A percentile compares a stretch with the other conserved stretches of the same genome.
phyloP scores from a whole-genome alignment of 2,329 filamentous ascomycete genomes.

The Alternaria brassicae region DNA sequence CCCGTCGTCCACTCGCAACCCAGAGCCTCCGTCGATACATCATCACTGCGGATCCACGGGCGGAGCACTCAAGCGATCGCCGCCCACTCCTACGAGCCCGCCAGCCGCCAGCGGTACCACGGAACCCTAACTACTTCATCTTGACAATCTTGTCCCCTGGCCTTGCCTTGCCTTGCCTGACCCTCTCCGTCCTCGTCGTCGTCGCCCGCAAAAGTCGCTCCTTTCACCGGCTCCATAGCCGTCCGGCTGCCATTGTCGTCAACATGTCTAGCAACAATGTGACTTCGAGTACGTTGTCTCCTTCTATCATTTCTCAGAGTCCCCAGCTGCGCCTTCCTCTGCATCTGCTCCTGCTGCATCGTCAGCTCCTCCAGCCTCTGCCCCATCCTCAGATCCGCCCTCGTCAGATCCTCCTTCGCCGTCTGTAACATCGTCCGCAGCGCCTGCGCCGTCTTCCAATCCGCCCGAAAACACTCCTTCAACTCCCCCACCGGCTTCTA shows the following conservation, averaged over 20 bases:
- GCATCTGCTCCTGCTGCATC: slow-evolving; percentile 20
- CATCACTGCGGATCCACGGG: slow-evolving; percentile 28
- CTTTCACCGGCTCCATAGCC: slow-evolving; percentile 14
- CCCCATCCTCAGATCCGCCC: slow-evolving; percentile 13
- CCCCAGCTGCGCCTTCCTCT: slow-evolving; percentile 14
- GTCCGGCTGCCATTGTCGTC: slow-evolving; percentile 22
- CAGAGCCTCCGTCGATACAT: slow-evolving; percentile 20
- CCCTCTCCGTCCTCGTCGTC: slow-evolving; percentile 4
- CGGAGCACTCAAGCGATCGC: slow-evolving; percentile 19
- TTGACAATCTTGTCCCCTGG: slow-evolving; percentile 15
- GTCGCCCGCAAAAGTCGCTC: slow-evolving; percentile 9
- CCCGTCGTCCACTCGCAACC: slow-evolving; percentile 6
- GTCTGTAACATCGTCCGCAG: slow-evolving; percentile 32
- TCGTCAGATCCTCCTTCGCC: slow-evolving; percentile 20
- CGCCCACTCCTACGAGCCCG: slow-evolving; percentile 16
- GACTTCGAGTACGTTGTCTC: slow-evolving; percentile 46
- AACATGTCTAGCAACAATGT: slow-evolving; percentile 40
- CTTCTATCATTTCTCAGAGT: slow-evolving; percentile 21
- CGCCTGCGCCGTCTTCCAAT: slow-evolving; percentile 20
- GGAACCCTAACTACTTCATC: slow-evolving; percentile 27
- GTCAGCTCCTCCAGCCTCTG: slow-evolving; percentile 16
- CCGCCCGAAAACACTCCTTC: slow-evolving; percentile 27
- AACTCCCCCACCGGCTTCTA: slow-evolving; percentile 19
- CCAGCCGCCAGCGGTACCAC: slow-evolving; percentile 14
- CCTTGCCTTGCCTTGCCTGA: background rate